A percentile compares a stretch with the other conserved stretches of the same genome.
These are phyloP conservation scores for Pleurotus giganteus DNA, from an alignment of 768 basidiomycete genomes.

Conservation along the genomic window DNA sequence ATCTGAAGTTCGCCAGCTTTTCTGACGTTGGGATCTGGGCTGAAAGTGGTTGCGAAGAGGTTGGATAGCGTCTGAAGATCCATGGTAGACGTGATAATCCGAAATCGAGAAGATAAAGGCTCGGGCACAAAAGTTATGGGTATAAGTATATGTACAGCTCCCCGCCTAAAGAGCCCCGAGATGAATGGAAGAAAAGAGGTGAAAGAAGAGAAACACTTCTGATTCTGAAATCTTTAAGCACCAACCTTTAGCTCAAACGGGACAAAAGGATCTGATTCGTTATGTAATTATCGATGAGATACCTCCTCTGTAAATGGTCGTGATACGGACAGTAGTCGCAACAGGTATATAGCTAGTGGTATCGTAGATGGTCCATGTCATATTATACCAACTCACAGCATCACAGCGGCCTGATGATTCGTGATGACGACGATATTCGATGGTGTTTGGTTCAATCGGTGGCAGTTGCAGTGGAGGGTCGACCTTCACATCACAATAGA, in stretches of 20 bases:
- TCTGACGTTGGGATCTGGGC: conserved; percentile 82
- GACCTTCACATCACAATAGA: too few species aligned
- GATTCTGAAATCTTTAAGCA: neutral
- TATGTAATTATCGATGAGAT: conserved; percentile 11
- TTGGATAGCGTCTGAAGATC: conserved; percentile 74
- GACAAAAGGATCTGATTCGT: conserved; percentile 1
- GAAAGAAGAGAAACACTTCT: conserved; percentile 1
- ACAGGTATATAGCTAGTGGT: too few species aligned
- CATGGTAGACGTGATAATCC: conserved; percentile 36
- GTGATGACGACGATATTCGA: too few species aligned
- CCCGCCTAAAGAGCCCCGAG: neutral
- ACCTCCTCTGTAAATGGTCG: too few species aligned
- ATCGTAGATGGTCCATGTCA: too few species aligned
- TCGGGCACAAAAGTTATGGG: neutral
- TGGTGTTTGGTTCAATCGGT: too few species aligned
- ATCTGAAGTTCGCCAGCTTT: conserved; percentile 86
- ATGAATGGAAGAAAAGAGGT: conserved; percentile 7
- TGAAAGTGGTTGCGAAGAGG: conserved; percentile 79
- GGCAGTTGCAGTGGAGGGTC: too few species aligned
- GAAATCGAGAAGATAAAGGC: neutral
- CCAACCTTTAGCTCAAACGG: conserved; percentile 4
- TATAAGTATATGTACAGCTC: neutral
- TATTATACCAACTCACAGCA: neutral
- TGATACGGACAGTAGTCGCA: too few species aligned
- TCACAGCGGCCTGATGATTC: neutral